Evolutionary conservation across 257 asterid species (phyloP).

Genomic region (Jacaranda mimosifolia): DNA sequence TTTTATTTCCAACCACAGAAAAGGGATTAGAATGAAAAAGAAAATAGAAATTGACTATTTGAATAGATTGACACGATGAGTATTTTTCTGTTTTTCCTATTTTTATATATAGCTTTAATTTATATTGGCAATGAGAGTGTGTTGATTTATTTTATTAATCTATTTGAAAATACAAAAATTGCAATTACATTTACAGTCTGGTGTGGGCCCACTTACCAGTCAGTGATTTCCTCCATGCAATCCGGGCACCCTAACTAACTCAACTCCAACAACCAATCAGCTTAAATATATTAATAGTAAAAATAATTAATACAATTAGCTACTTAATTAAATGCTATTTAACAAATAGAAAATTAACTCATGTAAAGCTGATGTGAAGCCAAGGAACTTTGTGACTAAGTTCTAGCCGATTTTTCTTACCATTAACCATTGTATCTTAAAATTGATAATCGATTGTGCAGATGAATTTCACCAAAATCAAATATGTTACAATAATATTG

Average conservation of each 20-base stretch:
- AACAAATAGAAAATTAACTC: constrained; percentile 34
- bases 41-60: no score
- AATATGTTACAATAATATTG: not conserved
- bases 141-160: not conserved
- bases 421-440: no score
- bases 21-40: no score
- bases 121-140: not conserved
- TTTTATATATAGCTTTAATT: not conserved
- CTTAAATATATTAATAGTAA: constrained; percentile 9
- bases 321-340: constrained; percentile 14
- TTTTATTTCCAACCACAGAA: no score
- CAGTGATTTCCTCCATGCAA: constrained; percentile 67
- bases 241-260: constrained; percentile 64
- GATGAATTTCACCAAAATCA: not conserved
- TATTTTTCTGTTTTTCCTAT: not conserved
- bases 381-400: constrained; percentile 3
- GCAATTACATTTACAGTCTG: constrained; percentile 29
- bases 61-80: no score
- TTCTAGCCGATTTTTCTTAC: not conserved
- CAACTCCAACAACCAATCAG: constrained; percentile 41
- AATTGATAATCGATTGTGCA: no score
- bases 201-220: constrained; percentile 50
- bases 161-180: not conserved
- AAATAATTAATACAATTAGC: not conserved
- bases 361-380: constrained; percentile 51